Percentiles rank a stretch among this genome's conserved stretches.
phyloP scores from a whole-genome alignment of 768 basidiomycete genomes.

The Hygrocybe punicea region DNA sequence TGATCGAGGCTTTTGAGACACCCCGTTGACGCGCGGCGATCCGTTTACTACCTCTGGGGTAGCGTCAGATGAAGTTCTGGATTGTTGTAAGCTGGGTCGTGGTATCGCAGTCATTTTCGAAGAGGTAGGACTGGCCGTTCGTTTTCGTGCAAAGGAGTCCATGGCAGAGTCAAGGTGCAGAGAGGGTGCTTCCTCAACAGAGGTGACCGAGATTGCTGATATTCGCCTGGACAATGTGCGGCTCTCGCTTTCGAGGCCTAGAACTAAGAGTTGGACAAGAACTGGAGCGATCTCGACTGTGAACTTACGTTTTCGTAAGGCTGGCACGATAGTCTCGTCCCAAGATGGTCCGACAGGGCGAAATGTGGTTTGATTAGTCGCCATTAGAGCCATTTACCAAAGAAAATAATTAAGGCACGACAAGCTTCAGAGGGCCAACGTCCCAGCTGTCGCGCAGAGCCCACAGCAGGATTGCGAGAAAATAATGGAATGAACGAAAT shows the following conservation, averaged over 20 bases:
- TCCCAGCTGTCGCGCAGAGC: no score
- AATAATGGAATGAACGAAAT: no score
- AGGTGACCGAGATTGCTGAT: conserved; percentile 67
- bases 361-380: conserved; percentile 43
- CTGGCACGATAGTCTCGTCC: conserved; percentile 82
- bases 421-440: neutral
- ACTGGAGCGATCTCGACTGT: conserved; percentile 4
- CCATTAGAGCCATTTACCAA: conserved; percentile 29
- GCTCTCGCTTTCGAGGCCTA: conserved; percentile 81
- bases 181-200: conserved; percentile 49
- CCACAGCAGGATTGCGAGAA: no score
- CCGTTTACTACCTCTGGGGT: conserved; percentile 11
- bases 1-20: conserved; percentile 41
- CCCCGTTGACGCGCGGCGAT: conserved; percentile 30
- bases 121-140: conserved; percentile 7
- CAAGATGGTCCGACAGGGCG: conserved; percentile 52
- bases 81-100: conserved; percentile 6
- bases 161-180: conserved; percentile 36
- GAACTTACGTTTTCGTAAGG: conserved; percentile 70
- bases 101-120: conserved; percentile 8
- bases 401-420: neutral
- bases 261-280: conserved; percentile 9
- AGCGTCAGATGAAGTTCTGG: conserved; percentile 2
- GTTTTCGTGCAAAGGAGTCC: conserved; percentile 21
- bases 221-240: conserved; percentile 72